Evolutionary conservation across 1,284 basidiomycete genomes (phyloP), one percentile per base, ranked within the genome.

Genomic region (Cryptococcus sp.): DNA sequence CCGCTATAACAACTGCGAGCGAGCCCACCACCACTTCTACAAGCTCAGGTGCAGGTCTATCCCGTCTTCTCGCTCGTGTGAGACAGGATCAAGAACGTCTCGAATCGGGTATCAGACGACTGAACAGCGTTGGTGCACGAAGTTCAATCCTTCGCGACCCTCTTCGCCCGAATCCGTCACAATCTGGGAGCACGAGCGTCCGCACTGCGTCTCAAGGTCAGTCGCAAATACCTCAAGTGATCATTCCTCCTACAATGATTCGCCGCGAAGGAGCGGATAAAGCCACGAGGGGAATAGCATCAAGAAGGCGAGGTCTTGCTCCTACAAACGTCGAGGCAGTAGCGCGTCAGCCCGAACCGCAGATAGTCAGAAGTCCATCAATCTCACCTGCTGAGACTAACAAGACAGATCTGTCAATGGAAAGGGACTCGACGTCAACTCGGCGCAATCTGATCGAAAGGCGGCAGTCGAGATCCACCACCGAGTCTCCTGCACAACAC

Each of bases 71-170:
- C 40, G 49, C 46, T 25, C 25, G 57, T 29, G 57, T 53, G 6
- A 49, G 57, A 22, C 46, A 58, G 22, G 52, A 55, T 49, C 58
- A 59, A 52, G 52, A 54, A 38, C 34, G 58, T 13, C 29, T 55
- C 8, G 58, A 55, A 43, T 45, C 50, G 7, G 49, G 50, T 37
- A 43, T 59, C n/a, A 46, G 53, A 19, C 38, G 47, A 43, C 19
- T 54, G 38, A 51, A 29, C 16, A 20, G 43, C 37, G 37, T 50
- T 49, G 26, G 47, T 13, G 47, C 29, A 23, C 15, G 45, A 15
- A 46, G 16, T 15, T 25, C 45, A 46, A 15, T 17, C 3, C 2
- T 3, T 16, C 2, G 10, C 11, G 22, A 46, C 16, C 5, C 26
- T 16, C 45, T 8, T 25, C 22, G 4, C 19, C 7, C 16, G 5